Percentiles rank a stretch among this genome's conserved stretches.
Conservation (phyloP, 148 eudicot species). For the Hydrangea macrophylla region DNA sequence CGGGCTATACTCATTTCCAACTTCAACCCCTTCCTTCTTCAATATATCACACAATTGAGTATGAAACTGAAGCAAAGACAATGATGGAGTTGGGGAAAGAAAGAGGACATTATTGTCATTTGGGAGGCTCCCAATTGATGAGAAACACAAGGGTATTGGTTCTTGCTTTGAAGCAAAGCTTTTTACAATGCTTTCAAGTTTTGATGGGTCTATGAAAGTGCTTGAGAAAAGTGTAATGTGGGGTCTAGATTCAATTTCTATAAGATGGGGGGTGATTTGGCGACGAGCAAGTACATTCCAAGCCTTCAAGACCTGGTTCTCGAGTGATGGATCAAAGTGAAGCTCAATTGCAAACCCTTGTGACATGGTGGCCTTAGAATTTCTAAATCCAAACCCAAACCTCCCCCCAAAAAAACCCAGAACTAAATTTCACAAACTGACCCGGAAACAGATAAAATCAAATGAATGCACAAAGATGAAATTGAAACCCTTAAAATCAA, state of each 20-base stretch:
- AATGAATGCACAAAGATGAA: background rate
- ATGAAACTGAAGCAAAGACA: constrained; percentile 67
- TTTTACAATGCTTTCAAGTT: constrained; percentile 61
- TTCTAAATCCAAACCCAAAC: background rate
- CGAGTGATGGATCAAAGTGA: constrained; percentile 84
- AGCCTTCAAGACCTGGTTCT: constrained; percentile 83
- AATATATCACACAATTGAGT: constrained; percentile 65
- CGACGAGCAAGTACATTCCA: constrained; percentile 87
- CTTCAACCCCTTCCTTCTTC: constrained; percentile 71
- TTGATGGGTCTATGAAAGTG: constrained; percentile 46
- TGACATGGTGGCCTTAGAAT: constrained; percentile 51
- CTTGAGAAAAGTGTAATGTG: constrained; percentile 77
- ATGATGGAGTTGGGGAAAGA: constrained; percentile 77
- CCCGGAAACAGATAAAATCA: background rate
- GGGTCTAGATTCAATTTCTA: constrained; percentile 87
- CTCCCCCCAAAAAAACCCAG: background rate
- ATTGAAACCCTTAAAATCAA: constrained; percentile 10
- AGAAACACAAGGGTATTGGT: constrained; percentile 59
- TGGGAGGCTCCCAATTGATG: constrained; percentile 73
- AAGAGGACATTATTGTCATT: constrained; percentile 54
- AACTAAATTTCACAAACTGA: background rate
- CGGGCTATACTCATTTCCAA: constrained; percentile 54
- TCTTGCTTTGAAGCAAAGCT: constrained; percentile 62
- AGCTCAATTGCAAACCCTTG: constrained; percentile 82
- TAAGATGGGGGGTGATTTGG: constrained; percentile 85